phyloP scores from a whole-genome alignment of 768 basidiomycete species.

The Mrakia frigida region DNA sequence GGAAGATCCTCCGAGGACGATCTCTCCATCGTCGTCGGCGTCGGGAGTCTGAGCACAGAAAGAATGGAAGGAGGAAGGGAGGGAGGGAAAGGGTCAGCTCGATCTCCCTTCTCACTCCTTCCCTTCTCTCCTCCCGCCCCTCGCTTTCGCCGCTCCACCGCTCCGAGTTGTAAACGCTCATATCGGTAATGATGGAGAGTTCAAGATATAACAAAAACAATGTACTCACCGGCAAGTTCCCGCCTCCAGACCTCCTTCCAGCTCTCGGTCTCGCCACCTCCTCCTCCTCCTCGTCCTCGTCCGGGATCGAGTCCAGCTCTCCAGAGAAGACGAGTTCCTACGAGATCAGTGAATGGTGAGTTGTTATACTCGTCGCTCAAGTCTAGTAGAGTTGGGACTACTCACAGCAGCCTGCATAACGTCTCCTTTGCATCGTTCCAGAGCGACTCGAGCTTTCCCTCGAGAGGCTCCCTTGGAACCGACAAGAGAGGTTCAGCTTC shows the following conservation, averaged over 20 bases:
- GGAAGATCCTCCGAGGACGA: background rate
- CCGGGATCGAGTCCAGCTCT: conserved; percentile 67
- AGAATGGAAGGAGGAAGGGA: conserved; percentile 40
- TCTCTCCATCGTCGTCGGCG: conserved; percentile 33
- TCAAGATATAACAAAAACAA: background rate
- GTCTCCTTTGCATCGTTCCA: conserved; percentile 69
- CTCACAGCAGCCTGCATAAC: conserved; percentile 86
- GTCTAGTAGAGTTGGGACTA: too few relatives aligned
- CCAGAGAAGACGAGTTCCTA: conserved; percentile 50
- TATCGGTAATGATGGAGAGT: too few relatives aligned
- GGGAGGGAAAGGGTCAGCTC: conserved; percentile 37
- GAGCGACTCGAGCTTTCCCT: conserved; percentile 74
- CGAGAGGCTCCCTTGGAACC: conserved; percentile 65
- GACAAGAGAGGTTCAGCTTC: background rate
- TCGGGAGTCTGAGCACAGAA: conserved; percentile 51
- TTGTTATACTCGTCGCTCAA: too few relatives aligned
- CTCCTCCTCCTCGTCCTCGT: conserved; percentile 17
- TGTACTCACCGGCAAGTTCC: conserved; percentile 1
- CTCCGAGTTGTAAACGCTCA: background rate
- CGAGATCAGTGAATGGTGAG: too few relatives aligned
- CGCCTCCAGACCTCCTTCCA: background rate
- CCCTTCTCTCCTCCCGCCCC: background rate
- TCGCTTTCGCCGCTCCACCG: background rate
- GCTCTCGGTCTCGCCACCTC: background rate
- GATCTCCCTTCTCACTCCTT: too few relatives aligned